Evolutionary conservation across 345 rosid species (phyloP).

Genomic region (Leavenworthia alabamica): DNA sequence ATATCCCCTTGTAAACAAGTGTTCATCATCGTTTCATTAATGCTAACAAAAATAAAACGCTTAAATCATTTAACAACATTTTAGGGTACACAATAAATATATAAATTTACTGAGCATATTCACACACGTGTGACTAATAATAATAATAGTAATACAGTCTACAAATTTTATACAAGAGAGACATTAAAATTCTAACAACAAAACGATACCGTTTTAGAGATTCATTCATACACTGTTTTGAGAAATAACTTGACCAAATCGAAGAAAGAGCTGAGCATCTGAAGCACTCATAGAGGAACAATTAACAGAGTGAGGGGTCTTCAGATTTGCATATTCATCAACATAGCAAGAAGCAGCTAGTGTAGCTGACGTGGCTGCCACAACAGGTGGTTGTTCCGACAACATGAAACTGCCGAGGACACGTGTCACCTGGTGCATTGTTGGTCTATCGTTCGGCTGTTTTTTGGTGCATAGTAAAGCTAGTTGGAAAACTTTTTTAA

Average conservation of each 20-base stretch:
- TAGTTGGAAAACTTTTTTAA: constrained; percentile 87
- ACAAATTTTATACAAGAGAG: neutral
- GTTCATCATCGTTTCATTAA: no score
- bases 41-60: neutral
- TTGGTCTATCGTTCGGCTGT: constrained; percentile 75
- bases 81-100: neutral
- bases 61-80: neutral
- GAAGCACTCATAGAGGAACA: constrained; percentile 95
- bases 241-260: constrained; percentile 91
- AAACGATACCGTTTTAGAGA: neutral
- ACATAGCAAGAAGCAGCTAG: constrained; percentile 45
- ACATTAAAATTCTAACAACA: neutral
- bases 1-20: no score
- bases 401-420: constrained; percentile 58
- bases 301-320: constrained; percentile 67
- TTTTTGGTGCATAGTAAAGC: constrained; percentile 77
- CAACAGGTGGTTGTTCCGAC: constrained; percentile 40
- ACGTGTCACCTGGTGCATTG: constrained; percentile 85
- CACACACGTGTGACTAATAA: constrained; percentile 3
- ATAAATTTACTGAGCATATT: neutral
- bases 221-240: constrained; percentile 41
- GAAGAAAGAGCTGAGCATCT: constrained; percentile 84
- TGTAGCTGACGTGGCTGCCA: constrained; percentile 29
- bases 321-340: constrained; percentile 86
- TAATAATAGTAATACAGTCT: neutral